Evolutionary conservation across 73 alveolate genomes (phyloP).

Genomic region (Paramecium biaurelia): DNA sequence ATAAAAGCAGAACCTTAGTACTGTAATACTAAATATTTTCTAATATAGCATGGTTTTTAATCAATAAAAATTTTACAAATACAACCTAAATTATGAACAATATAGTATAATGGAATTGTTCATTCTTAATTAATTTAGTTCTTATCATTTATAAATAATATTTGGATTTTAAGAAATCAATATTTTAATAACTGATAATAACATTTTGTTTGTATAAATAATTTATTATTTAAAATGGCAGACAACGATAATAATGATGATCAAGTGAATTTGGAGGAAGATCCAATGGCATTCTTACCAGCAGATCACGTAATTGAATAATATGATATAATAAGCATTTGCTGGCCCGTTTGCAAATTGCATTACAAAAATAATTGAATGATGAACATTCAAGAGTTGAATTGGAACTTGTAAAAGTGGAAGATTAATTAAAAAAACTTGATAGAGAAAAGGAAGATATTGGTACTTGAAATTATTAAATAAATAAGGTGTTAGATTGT

Average conservation of each 20-base stretch:
- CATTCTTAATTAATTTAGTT: no score
- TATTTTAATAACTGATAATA: neutral
- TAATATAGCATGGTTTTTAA: no score
- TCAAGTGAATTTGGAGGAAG: constrained; percentile 63
- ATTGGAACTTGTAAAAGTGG: constrained; percentile 77
- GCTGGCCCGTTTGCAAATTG: constrained; percentile 75
- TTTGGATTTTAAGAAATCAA: neutral
- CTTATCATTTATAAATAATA: neutral
- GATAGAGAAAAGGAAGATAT: constrained; percentile 82
- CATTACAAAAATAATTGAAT: constrained; percentile 76
- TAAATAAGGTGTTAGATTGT: constrained; percentile 72
- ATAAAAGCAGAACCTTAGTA: no score
- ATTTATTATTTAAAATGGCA: neutral
- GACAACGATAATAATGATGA: constrained; percentile 29
- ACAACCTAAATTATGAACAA: no score
- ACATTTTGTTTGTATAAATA: neutral
- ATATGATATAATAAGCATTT: constrained; percentile 67
- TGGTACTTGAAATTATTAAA: constrained; percentile 58
- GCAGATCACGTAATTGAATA: constrained; percentile 79
- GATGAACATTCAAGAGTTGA: constrained; percentile 87
- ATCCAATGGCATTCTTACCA: constrained; percentile 79
- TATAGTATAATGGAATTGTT: no score
- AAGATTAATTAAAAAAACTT: constrained; percentile 76
- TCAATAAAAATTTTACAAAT: no score
- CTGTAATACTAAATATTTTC: no score